phyloP scores from a whole-genome alignment of 495 filamentous ascomycete genomes.

The Hypoxylon fuscum region DNA sequence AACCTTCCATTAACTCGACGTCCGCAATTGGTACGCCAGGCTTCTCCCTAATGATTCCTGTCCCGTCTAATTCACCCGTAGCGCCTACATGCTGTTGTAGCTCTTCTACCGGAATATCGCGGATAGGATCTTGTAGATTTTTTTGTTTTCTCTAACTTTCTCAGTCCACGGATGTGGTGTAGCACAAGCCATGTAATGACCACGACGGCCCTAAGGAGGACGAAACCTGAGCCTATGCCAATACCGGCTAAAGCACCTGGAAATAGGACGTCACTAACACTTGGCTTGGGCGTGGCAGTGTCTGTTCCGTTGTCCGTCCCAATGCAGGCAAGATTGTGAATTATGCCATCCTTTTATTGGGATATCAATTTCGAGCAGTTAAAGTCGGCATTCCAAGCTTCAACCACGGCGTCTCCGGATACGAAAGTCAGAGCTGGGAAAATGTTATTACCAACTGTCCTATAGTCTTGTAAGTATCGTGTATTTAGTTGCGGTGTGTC shows the following conservation, averaged over 20 bases:
- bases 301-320: constrained; percentile 8
- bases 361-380: constrained; percentile 21
- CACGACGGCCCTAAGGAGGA: not conserved
- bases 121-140: too few relatives aligned
- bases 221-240: not conserved
- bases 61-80: not conserved
- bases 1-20: too few relatives aligned
- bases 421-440: constrained; percentile 4
- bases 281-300: not conserved
- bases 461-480: not conserved
- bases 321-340: constrained; percentile 12
- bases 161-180: not conserved
- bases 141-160: not conserved
- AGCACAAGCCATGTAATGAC: not conserved
- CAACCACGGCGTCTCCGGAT: constrained; percentile 4
- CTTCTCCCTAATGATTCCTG: not conserved
- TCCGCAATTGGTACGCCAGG: not conserved
- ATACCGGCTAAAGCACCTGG: not conserved
- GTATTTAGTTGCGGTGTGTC: not conserved
- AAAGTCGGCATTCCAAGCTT: constrained; percentile 16
- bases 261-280: not conserved
- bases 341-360: constrained; percentile 3
- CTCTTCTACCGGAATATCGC: too few relatives aligned
- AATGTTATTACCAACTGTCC: constrained; percentile 15
- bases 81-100: not conserved